These are phyloP conservation scores for Circinella umbellata DNA, from an alignment of 371 early-diverging fungal genomes.

Conservation along the genomic window DNA sequence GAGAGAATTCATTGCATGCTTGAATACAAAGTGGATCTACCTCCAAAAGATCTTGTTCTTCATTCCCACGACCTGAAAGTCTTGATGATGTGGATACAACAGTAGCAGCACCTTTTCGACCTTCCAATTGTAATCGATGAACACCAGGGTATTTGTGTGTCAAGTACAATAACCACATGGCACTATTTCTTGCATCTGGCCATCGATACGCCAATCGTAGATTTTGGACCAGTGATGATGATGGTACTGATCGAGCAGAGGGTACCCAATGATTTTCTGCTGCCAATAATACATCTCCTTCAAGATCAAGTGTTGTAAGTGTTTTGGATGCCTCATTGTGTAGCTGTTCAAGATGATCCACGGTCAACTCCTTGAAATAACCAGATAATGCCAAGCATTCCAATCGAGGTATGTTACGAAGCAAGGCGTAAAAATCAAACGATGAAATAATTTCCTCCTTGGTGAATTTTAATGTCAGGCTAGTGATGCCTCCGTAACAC, in stretches of 20 bases:
- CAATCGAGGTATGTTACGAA: neutral
- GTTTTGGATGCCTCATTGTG: neutral
- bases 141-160: neutral
- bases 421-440: neutral
- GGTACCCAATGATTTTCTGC: neutral
- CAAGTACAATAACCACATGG: conserved; percentile 1
- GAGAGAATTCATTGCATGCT: conserved; percentile 1
- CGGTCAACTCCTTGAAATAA: neutral
- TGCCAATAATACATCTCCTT: neutral
- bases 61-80: neutral
- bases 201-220: conserved; percentile 6
- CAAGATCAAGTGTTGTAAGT: neutral
- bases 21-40: neutral
- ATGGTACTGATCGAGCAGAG: neutral
- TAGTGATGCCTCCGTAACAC: neutral
- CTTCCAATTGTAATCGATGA: neutral
- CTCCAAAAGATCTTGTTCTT: neutral
- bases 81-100: conserved; percentile 2
- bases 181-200: conserved; percentile 1
- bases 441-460: neutral
- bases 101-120: neutral
- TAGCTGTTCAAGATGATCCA: neutral
- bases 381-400: neutral
- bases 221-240: neutral
- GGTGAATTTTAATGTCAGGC: conserved; percentile 3